These are phyloP conservation scores for Colletotrichum eremochloae DNA, from an alignment of 2,329 filamentous ascomycete species.

Conservation along the genomic window DNA sequence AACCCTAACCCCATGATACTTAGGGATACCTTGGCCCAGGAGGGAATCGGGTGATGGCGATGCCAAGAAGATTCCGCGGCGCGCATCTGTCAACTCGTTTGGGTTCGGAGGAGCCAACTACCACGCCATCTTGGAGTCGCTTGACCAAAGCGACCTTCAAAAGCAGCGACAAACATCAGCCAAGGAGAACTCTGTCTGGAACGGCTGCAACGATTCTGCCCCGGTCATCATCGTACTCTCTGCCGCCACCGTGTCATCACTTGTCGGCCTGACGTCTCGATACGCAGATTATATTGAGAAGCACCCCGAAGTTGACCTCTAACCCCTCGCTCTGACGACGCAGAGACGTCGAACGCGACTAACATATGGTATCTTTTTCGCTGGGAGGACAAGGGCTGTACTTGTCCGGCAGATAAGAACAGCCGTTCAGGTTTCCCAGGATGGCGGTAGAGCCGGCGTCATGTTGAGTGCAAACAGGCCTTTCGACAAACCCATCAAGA, in stretches of 20 bases:
- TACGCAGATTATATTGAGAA: slow-evolving; percentile 14
- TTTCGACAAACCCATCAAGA: neutral
- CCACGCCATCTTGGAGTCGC: slow-evolving; percentile 49
- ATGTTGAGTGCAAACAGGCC: neutral
- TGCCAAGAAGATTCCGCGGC: neutral
- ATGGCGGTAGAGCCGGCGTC: slow-evolving; percentile 41
- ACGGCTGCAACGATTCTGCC: neutral
- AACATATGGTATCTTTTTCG: slow-evolving; percentile 34
- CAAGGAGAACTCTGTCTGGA: neutral
- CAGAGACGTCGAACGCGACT: slow-evolving; percentile 33
- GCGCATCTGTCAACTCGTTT: slow-evolving; percentile 50
- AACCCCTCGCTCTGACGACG: slow-evolving; percentile 43
- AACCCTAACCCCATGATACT: slow-evolving; percentile 47
- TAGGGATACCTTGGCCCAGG: neutral
- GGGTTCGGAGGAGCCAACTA: slow-evolving; percentile 52
- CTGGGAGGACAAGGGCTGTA: slow-evolving; percentile 39
- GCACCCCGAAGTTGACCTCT: neutral
- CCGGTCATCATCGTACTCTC: slow-evolving; percentile 12
- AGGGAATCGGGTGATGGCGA: neutral
- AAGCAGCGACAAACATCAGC: neutral
- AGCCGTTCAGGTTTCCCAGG: slow-evolving; percentile 32
- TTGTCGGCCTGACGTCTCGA: neutral
- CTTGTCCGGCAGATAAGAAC: slow-evolving; percentile 20
- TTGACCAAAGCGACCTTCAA: neutral
- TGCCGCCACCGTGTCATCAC: neutral